phyloP scores from a whole-genome alignment of 441 rosid genomes.

The Eutrema salsugineum region DNA sequence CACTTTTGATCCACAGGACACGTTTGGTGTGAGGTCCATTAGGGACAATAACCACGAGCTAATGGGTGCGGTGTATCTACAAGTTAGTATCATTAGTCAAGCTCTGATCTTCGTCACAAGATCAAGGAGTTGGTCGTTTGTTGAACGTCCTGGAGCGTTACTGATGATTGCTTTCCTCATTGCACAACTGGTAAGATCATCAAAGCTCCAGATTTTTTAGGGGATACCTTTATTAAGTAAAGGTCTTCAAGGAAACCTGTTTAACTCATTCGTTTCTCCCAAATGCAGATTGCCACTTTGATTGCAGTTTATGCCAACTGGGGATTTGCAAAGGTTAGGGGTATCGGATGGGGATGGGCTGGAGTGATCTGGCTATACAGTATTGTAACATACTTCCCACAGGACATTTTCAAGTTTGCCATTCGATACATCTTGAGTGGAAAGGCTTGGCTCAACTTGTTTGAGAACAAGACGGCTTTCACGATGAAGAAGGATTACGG shows the following conservation, averaged over 20 bases:
- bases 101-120: constrained; percentile 55
- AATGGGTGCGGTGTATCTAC: constrained; percentile 48
- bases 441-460: constrained; percentile 73
- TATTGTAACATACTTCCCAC: constrained; percentile 66
- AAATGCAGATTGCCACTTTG: constrained; percentile 66
- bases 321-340: constrained; percentile 71
- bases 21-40: constrained; percentile 40
- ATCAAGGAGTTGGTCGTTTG: constrained; percentile 52
- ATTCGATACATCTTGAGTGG: constrained; percentile 78
- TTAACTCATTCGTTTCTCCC: not conserved
- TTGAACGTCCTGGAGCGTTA: constrained; percentile 48
- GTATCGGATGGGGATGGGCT: constrained; percentile 95
- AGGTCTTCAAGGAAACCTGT: not conserved
- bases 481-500: constrained; percentile 87
- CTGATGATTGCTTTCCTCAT: constrained; percentile 47
- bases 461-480: constrained; percentile 87
- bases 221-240: not conserved
- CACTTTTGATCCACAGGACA: constrained; percentile 36
- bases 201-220: not conserved
- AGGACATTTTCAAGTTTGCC: constrained; percentile 71
- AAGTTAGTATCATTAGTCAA: constrained; percentile 57
- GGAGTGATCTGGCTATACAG: constrained; percentile 86
- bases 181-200: constrained; percentile 43
- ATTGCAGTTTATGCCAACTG: constrained; percentile 86
- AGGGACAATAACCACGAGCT: constrained; percentile 24